A percentile compares a stretch with the other conserved stretches of the same genome.
phyloP scores from a whole-genome alignment of 2,329 filamentous ascomycete genomes.

The Pyrenophora tritici-repentis region DNA sequence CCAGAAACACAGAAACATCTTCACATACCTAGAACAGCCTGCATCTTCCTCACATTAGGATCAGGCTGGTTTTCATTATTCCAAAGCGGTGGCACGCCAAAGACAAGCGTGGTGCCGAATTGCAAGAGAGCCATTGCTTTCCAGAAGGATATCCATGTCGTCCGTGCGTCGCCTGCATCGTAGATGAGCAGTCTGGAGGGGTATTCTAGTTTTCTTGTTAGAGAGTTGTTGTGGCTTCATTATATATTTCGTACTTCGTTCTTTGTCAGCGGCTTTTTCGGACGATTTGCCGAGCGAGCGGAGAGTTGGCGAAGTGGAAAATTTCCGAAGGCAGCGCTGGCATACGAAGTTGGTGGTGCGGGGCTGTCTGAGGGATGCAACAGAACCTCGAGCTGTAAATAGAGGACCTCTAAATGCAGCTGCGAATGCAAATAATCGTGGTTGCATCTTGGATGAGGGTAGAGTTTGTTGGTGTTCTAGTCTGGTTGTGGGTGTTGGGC shows the following conservation, averaged over 20 bases:
- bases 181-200: conserved; percentile 41
- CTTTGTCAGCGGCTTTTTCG: conserved; percentile 25
- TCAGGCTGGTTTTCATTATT: conserved; percentile 43
- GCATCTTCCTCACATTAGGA: conserved; percentile 30
- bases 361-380: background rate
- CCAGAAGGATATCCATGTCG: conserved; percentile 44
- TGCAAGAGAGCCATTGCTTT: conserved; percentile 45
- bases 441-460: conserved; percentile 32
- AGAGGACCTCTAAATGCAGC: conserved; percentile 26
- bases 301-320: conserved; percentile 34
- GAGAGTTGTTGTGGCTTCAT: background rate
- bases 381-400: conserved; percentile 6
- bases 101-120: conserved; percentile 39
- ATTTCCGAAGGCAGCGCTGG: conserved; percentile 36
- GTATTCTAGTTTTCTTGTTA: conserved; percentile 27
- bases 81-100: conserved; percentile 41
- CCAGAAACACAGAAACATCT: too few species aligned
- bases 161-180: conserved; percentile 45
- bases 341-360: conserved; percentile 30
- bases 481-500: too few species aligned
- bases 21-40: conserved; percentile 38
- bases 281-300: conserved; percentile 22
- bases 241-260: conserved; percentile 23
- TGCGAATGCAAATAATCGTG: conserved; percentile 27
- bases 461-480: too few species aligned